phyloP scores from a whole-genome alignment of 306 rosid genomes.

The Vicia faba region DNA sequence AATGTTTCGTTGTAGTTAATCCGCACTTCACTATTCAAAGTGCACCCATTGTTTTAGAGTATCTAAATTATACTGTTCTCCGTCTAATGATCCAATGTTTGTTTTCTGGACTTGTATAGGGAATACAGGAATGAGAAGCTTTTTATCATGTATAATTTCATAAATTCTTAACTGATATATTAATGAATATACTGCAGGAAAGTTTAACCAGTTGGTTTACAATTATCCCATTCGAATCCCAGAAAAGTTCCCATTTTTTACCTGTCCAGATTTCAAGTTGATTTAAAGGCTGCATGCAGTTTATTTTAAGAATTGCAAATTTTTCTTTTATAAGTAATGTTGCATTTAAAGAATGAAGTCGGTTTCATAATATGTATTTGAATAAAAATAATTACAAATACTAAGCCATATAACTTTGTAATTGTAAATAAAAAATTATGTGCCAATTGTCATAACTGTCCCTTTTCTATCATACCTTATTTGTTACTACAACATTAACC shows the following conservation, averaged over 20 bases:
- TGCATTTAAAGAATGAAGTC: constrained; percentile 24
- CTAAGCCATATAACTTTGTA: constrained; percentile 13
- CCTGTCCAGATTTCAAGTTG: constrained; percentile 33
- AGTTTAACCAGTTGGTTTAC: constrained; percentile 95
- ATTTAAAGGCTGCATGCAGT: constrained; percentile 20
- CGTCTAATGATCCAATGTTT: too few relatives aligned
- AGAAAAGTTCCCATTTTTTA: constrained; percentile 47
- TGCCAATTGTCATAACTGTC: constrained; percentile 23
- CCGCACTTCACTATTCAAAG: too few relatives aligned
- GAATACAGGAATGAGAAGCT: too few relatives aligned
- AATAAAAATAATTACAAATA: constrained; percentile 4
- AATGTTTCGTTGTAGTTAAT: too few relatives aligned
- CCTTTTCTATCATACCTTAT: constrained; percentile 30
- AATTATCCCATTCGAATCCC: constrained; percentile 98
- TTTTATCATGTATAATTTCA: constrained; percentile 19
- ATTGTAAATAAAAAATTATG: constrained; percentile 25
- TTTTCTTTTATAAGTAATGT: neutral
- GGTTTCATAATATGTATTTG: constrained; percentile 22
- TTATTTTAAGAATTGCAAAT: constrained; percentile 6
- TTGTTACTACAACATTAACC: constrained; percentile 29
- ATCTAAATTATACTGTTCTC: too few relatives aligned
- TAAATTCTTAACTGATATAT: constrained; percentile 24
- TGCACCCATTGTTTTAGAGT: too few relatives aligned
- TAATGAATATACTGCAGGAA: constrained; percentile 59
- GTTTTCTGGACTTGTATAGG: too few relatives aligned